phyloP scores from a whole-genome alignment of 2,329 filamentous ascomycete species.

The Trichoderma sp. region DNA sequence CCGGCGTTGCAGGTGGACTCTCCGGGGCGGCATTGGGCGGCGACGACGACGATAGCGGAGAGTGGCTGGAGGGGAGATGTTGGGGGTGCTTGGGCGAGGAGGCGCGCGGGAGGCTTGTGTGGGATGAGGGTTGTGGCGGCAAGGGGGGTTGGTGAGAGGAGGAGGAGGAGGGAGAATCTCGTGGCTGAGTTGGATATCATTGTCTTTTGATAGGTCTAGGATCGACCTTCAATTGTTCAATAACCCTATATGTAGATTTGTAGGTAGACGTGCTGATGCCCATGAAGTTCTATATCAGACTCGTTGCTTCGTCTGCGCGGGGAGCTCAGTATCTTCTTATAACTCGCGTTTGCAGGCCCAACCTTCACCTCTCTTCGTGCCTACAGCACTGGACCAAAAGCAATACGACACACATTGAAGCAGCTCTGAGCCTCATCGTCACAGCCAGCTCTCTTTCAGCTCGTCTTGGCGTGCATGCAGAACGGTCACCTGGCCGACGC shows the following conservation, averaged over 20 bases:
- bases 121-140: conserved; percentile 15
- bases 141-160: neutral
- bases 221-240: neutral
- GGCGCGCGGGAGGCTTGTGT: conserved; percentile 15
- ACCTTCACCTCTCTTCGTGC: too few relatives aligned
- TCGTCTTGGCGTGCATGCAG: conserved; percentile 13
- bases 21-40: conserved; percentile 13
- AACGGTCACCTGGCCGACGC: neutral
- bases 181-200: neutral
- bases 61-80: neutral
- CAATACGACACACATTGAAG: neutral
- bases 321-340: neutral
- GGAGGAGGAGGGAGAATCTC: neutral
- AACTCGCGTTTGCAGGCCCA: neutral
- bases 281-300: too few relatives aligned
- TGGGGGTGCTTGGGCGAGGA: neutral
- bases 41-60: neutral
- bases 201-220: neutral
- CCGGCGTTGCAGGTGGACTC: conserved; percentile 8
- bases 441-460: neutral
- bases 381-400: neutral
- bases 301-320: neutral
- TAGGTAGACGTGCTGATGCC: too few relatives aligned
- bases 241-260: too few relatives aligned
- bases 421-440: neutral